Evolutionary conservation across 495 filamentous ascomycete genomes (phyloP).

Genomic region (Aspergillus nanangensis): DNA sequence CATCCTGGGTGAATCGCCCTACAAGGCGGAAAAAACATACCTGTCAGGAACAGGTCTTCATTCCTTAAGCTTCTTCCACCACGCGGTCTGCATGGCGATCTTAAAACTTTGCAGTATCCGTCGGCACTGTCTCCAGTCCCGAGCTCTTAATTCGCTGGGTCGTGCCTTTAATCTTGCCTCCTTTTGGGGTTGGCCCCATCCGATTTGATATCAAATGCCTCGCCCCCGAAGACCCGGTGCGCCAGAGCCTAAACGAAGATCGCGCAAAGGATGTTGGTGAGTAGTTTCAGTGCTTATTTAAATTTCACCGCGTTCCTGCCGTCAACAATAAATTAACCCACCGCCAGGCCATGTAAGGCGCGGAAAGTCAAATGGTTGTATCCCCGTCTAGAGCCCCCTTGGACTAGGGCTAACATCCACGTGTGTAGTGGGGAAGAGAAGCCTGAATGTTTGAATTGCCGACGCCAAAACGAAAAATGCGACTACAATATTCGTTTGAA

Average conservation of each 20-base stretch:
- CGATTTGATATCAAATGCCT: conserved; percentile 49
- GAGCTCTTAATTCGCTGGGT: conserved; percentile 14
- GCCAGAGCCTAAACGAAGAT: conserved; percentile 65
- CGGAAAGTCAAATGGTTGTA: conserved; percentile 80
- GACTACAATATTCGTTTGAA: conserved; percentile 85
- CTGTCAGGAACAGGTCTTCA: conserved; percentile 8
- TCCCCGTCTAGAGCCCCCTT: no score
- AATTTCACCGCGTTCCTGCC: conserved; percentile 1
- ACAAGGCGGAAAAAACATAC: conserved; percentile 27
- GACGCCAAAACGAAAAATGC: conserved; percentile 69
- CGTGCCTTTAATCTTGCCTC: conserved; percentile 12
- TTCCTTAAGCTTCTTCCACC: conserved; percentile 12
- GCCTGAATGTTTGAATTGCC: conserved; percentile 72
- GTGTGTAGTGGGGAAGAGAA: conserved; percentile 64
- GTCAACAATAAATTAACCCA: conserved; percentile 5
- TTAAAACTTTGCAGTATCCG: conserved; percentile 15
- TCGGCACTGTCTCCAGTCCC: conserved; percentile 18
- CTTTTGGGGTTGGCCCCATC: conserved; percentile 10
- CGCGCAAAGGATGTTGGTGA: conserved; percentile 84
- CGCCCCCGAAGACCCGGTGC: conserved; percentile 62
- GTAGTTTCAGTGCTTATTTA: conserved; percentile 23
- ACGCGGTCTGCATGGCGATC: conserved; percentile 25
- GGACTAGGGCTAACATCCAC: conserved; percentile 7
- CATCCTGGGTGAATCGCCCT: conserved; percentile 35
- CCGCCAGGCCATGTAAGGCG: conserved; percentile 71